Conservation (phyloP, 1,284 basidiomycete species). For the Puccinia brachypodii region DNA sequence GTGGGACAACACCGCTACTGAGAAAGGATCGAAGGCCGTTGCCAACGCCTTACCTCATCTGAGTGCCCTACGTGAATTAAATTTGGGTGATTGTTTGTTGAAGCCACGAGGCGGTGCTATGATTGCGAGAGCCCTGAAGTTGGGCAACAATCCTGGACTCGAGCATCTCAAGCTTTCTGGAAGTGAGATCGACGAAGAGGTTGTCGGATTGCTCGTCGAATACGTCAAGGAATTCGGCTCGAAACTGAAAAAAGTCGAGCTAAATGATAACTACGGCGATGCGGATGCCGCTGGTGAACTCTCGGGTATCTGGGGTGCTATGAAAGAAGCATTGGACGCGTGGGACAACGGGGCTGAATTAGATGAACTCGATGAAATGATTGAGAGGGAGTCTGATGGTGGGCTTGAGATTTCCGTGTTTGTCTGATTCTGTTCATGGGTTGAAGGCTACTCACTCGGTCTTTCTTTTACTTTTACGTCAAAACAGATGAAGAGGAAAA, state of each 20-base stretch:
- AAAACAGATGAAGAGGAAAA: slow-evolving; percentile 61
- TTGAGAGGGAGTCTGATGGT: slow-evolving; percentile 47
- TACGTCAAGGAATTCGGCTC: slow-evolving; percentile 67
- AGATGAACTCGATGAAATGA: slow-evolving; percentile 46
- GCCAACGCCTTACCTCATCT: slow-evolving; percentile 70
- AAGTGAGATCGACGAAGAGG: slow-evolving; percentile 75
- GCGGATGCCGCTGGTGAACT: slow-evolving; percentile 33
- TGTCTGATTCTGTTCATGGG: not conserved
- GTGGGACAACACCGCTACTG: slow-evolving; percentile 91
- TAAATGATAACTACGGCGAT: slow-evolving; percentile 75
- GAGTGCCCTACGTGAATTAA: slow-evolving; percentile 72
- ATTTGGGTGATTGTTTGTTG: slow-evolving; percentile 89
- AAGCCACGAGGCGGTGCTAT: slow-evolving; percentile 67
- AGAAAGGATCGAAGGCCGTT: slow-evolving; percentile 72
- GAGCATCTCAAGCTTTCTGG: slow-evolving; percentile 79
- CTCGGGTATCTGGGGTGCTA: slow-evolving; percentile 41
- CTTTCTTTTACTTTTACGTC: slow-evolving; percentile 65
- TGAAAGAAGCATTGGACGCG: slow-evolving; percentile 41
- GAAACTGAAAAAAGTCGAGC: slow-evolving; percentile 68
- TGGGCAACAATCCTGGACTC: slow-evolving; percentile 72
- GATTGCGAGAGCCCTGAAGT: slow-evolving; percentile 63
- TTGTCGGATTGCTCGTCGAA: slow-evolving; percentile 69
- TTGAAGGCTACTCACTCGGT: slow-evolving; percentile 69
- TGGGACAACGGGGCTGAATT: slow-evolving; percentile 48
- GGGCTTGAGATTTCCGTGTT: not conserved